A percentile compares a stretch with the other conserved stretches of the same genome.
Evolutionary conservation across 2,329 filamentous ascomycete genomes (phyloP).

Genomic region (Ceratocystis destructans): DNA sequence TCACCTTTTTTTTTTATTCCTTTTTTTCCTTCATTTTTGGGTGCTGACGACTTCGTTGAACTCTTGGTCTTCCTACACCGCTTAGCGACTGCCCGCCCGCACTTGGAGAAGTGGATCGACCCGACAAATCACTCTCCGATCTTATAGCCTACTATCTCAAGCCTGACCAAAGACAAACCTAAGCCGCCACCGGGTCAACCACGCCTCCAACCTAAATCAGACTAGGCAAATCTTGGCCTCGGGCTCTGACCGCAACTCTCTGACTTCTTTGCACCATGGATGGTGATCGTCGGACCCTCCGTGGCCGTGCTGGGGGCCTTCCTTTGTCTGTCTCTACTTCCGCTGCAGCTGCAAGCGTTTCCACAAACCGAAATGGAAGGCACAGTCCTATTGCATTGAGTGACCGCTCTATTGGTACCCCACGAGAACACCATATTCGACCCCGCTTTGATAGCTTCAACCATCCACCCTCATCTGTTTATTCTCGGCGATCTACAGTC

Average conservation of each 20-base stretch:
- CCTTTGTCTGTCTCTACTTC: conserved; percentile 9
- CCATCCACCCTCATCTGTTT: not conserved
- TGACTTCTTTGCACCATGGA: conserved; percentile 9
- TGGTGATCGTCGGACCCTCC: conserved; percentile 15
- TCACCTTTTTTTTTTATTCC: no score
- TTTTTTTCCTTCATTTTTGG: no score
- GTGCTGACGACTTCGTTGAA: no score
- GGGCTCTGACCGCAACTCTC: not conserved
- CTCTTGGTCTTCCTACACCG: not conserved
- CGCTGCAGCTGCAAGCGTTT: not conserved
- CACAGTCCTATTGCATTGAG: conserved; percentile 5
- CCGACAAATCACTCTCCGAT: not conserved
- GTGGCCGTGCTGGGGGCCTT: conserved; percentile 11
- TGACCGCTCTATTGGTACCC: not conserved
- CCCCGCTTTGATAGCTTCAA: not conserved
- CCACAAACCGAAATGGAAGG: not conserved
- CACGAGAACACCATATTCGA: conserved; percentile 6
- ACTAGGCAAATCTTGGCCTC: not conserved
- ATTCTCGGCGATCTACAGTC: conserved; percentile 1
- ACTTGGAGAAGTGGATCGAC: not conserved
- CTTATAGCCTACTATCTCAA: not conserved
- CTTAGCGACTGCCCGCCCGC: not conserved
- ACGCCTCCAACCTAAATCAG: not conserved
- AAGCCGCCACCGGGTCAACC: not conserved
- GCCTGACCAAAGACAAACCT: not conserved